Base-by-base conservation (phyloP, 257 asterid genomes). In the Echium plantagineum region DNA sequence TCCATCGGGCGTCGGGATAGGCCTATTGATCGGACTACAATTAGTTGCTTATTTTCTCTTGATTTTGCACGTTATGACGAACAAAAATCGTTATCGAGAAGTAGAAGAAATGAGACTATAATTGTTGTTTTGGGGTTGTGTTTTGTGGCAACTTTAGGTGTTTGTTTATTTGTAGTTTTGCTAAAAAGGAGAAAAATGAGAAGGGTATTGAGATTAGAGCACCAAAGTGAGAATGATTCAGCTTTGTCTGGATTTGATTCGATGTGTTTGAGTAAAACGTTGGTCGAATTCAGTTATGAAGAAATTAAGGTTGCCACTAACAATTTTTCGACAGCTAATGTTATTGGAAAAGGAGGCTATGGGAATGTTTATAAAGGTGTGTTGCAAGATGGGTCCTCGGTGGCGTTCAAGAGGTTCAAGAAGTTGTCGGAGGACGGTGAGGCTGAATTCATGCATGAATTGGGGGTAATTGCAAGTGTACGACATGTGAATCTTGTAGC, bases 331-430 rank as follows among this genome's bases (percentile, higher is more conserved):
- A 72, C 85, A 63, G 64, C 59, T 9, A 63, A 76, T 26, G 76
- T 90, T 32, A 76, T 90, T 21, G 98, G 96, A 60, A 85, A 70
- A 71, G 98, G 98, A 62, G 95, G 94, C 17, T 90, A 83, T 69
- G 98, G 98, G 19, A 87, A 90, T 69, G 95, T 87, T 60, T 90
- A 80, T 62, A 87, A 82, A 35, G 98, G 96, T 15, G 61, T 72
- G 4, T 70, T 90, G 10, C 80, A 79, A 1, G 95, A 89, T 64
- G 96, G 83, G 10, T 63, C 95, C 1, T 94, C 80, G 64, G 87
- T 87, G 52, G 98, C 96, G 2, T 42, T 90, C 80, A 90, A 90
- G 84, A 90, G 87, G 28, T 87, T 87, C 80, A 90, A 90, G 84
- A 90, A 90, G 28, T 87, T 87, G 63, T 83, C 94, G 0, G 93